These are phyloP conservation scores for Spiraea crenata DNA, from an alignment of 331 rosid genomes.

Conservation along the genomic window DNA sequence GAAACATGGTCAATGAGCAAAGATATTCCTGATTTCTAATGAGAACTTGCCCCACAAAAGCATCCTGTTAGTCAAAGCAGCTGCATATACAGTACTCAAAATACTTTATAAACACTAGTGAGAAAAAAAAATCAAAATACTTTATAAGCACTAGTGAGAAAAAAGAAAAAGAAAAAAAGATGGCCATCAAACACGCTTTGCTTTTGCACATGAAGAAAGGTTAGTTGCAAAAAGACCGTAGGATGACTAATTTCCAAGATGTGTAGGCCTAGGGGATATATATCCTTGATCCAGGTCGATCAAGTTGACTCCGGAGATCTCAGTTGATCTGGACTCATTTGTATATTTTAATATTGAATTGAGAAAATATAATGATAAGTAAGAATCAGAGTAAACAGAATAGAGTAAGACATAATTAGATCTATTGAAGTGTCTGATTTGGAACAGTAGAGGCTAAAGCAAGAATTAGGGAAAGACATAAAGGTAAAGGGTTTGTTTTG, in stretches of 20 bases:
- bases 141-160: neutral
- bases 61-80: slow-evolving; percentile 28
- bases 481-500: too few relatives aligned
- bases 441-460: too few relatives aligned
- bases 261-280: neutral
- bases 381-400: too few relatives aligned
- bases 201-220: slow-evolving; percentile 8
- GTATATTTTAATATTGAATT: too few relatives aligned
- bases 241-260: slow-evolving; percentile 12
- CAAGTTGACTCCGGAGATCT: too few relatives aligned
- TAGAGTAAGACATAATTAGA: too few relatives aligned
- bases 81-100: neutral
- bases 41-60: slow-evolving; percentile 23
- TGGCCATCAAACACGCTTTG: slow-evolving; percentile 27
- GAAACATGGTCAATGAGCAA: slow-evolving; percentile 27
- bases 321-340: too few relatives aligned
- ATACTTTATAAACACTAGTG: neutral
- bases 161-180: slow-evolving; percentile 8
- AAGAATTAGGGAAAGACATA: too few relatives aligned
- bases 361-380: too few relatives aligned
- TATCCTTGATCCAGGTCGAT: too few relatives aligned
- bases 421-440: too few relatives aligned
- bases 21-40: slow-evolving; percentile 25
- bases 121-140: neutral
- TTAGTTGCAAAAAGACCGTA: neutral